Evolutionary conservation across 2,329 filamentous ascomycete genomes (phyloP).

Genomic region (Cladophialophora exuberans): DNA sequence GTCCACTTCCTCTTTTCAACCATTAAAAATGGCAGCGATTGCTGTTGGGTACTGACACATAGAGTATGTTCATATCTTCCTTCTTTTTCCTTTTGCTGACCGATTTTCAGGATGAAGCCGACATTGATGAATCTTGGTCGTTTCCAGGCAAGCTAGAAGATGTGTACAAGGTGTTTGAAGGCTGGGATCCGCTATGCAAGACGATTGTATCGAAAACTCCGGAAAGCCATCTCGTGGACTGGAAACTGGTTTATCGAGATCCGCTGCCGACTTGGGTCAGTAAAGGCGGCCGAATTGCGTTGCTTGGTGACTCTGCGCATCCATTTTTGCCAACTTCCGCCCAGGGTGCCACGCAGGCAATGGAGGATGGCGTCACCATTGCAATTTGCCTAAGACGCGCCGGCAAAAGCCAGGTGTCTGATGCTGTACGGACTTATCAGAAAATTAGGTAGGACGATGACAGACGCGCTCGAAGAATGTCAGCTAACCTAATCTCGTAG

Average conservation of each 20-base stretch:
- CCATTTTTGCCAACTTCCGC: slow-evolving; percentile 54
- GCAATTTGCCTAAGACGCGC: slow-evolving; percentile 46
- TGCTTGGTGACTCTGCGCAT: slow-evolving; percentile 57
- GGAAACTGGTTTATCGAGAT: slow-evolving; percentile 30
- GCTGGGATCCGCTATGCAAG: slow-evolving; percentile 53
- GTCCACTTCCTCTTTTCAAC: slow-evolving; percentile 36
- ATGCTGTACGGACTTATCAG: slow-evolving; percentile 27
- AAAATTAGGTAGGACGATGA: slow-evolving; percentile 22
- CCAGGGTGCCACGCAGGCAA: slow-evolving; percentile 53
- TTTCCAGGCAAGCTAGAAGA: slow-evolving; percentile 52
- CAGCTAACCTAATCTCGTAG: slow-evolving; percentile 15
- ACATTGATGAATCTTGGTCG: slow-evolving; percentile 57
- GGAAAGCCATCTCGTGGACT: slow-evolving; percentile 26
- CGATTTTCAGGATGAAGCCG: slow-evolving; percentile 47
- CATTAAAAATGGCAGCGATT: slow-evolving; percentile 32
- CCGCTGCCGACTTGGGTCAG: slow-evolving; percentile 40
- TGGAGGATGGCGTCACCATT: slow-evolving; percentile 55
- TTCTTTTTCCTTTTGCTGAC: not conserved
- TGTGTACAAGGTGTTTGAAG: slow-evolving; percentile 55
- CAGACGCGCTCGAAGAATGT: not conserved
- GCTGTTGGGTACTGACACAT: slow-evolving; percentile 33
- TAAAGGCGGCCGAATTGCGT: slow-evolving; percentile 45
- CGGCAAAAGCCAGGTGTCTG: slow-evolving; percentile 33
- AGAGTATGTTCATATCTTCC: slow-evolving; percentile 11
- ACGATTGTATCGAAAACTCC: slow-evolving; percentile 33